These are phyloP conservation scores for Erodium moschatum DNA, from an alignment of 441 rosid genomes.

Conservation along the genomic window DNA sequence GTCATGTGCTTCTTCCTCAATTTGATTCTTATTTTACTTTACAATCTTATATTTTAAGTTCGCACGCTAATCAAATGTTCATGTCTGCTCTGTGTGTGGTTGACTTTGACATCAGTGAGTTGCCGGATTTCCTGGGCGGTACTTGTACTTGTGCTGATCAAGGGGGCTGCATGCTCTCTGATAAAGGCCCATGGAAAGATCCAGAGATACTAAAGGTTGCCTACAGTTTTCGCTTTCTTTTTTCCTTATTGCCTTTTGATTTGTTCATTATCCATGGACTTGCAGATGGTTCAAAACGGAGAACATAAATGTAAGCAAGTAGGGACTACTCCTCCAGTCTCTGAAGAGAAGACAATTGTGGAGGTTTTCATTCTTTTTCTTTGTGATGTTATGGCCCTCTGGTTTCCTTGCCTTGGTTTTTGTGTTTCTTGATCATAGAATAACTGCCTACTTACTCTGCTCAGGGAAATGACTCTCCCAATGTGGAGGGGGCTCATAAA, in stretches of 20 bases:
- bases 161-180: conserved; percentile 88
- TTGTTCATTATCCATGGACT: conserved; percentile 10
- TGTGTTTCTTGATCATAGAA: not conserved
- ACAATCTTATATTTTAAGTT: not conserved
- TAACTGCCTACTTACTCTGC: conserved; percentile 14
- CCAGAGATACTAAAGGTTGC: conserved; percentile 62
- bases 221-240: not conserved
- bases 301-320: conserved; percentile 41
- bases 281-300: conserved; percentile 65
- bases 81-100: not conserved
- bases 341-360: conserved; percentile 37
- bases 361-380: conserved; percentile 25
- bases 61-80: not conserved
- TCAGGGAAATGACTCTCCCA: conserved; percentile 32
- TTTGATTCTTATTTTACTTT: conserved; percentile 6
- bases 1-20: not conserved
- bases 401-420: not conserved
- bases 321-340: conserved; percentile 19
- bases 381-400: conserved; percentile 10
- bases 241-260: not conserved
- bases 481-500: conserved; percentile 21
- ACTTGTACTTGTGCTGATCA: conserved; percentile 75
- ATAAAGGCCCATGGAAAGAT: conserved; percentile 94
- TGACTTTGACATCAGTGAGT: conserved; percentile 40
- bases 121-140: conserved; percentile 94